A percentile compares a stretch with the other conserved stretches of the same genome.
Evolutionary conservation across 2,329 filamentous ascomycete genomes (phyloP).

Genomic region (Seiridium unicorne): DNA sequence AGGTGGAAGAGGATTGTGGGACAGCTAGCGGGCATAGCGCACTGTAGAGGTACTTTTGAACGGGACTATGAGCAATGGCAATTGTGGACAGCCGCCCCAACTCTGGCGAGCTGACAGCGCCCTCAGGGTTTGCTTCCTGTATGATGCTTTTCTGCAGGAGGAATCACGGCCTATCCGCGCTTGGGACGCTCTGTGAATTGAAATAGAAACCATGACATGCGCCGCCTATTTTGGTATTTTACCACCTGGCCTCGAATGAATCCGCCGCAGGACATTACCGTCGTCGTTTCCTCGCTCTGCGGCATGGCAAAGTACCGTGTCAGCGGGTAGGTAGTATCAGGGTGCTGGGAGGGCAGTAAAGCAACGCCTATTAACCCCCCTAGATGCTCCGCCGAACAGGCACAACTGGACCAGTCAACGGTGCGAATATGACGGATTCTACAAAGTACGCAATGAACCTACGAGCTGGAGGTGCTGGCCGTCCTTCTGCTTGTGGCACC

Average conservation of each 20-base stretch:
- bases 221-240: background rate
- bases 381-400: no score
- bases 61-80: background rate
- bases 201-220: constrained; percentile 1
- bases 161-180: background rate
- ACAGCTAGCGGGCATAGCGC: background rate
- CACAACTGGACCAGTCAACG: no score
- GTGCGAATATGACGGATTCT: no score
- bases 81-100: background rate
- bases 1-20: background rate
- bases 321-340: no score
- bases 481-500: no score
- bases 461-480: no score
- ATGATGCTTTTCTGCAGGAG: background rate
- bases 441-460: no score
- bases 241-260: no score
- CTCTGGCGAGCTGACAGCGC: background rate
- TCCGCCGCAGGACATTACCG: background rate
- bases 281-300: background rate
- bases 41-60: constrained; percentile 4
- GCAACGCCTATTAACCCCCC: no score
- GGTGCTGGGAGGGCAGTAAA: no score
- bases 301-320: no score
- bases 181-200: background rate
- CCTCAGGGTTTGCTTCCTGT: background rate